Evolutionary conservation across 495 filamentous ascomycete genomes (phyloP), one percentile per base, ranked within the genome.

Genomic region (Aspergillus ellipticus): DNA sequence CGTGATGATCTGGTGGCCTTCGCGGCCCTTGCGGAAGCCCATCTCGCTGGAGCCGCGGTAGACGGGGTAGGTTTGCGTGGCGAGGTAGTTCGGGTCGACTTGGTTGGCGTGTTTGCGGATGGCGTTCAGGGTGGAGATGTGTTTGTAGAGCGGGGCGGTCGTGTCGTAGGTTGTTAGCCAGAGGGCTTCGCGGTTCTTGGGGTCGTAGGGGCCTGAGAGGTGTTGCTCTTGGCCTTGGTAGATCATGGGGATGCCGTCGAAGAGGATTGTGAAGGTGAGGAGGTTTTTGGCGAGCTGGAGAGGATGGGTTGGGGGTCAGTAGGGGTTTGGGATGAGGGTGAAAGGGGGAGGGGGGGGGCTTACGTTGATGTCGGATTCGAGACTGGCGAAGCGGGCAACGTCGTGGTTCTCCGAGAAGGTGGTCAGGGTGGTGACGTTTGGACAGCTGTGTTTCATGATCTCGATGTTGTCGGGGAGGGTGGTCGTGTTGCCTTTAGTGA

Each of bases 401-500:
- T 94, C 89, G 61, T 94, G 89, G 63, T 94, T 94, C 62, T 92
- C 89, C 4, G 85, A 67, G 74, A 95, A 95, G 3, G 78, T 83
- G 16, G 85, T 82, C 4, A 89, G 78, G 1, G 85, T 69, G 15
- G 80, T 83, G 3, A 80, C 74, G 61, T 89, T 86, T 8, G 70
- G 64, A 56, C 85, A 87, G 26, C 49, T 26, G 16, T 61, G 60
- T 26, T 81, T 81, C 57, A 88, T 74, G 15, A 64, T 57, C 51
- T 78, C 70, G 28, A 83, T 69, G 49, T 72, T 73, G 35, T 75
- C 66, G 13, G 81, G 80, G 0, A 90, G 78, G 7, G 55, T 65
- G 58, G 69, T 68, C 37, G 83, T 81, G 43, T 74, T 82, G 19
- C 82, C 82, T 2, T 51, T 65, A n/a, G 80, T 77, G 68, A 91